These are phyloP conservation scores for Xylaria cubensis DNA, from an alignment of 495 filamentous ascomycete genomes.

Conservation along the genomic window DNA sequence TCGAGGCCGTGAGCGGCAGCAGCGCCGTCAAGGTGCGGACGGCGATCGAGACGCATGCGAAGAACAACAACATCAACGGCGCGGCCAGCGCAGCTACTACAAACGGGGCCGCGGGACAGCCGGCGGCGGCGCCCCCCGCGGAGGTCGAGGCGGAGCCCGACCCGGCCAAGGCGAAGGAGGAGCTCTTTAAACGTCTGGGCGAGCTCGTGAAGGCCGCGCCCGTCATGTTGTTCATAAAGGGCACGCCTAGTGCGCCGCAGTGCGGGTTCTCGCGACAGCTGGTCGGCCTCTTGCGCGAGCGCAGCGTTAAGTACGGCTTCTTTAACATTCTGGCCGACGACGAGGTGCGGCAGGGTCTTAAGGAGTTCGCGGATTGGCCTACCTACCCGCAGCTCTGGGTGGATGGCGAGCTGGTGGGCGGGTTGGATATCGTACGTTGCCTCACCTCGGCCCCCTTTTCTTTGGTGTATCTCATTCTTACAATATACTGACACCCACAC, in stretches of 20 bases:
- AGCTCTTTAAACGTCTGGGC: constrained; percentile 74
- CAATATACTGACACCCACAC: constrained; percentile 31
- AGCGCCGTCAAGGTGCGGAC: constrained; percentile 81
- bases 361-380: constrained; percentile 95
- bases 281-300: constrained; percentile 83
- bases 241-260: constrained; percentile 87
- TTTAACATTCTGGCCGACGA: constrained; percentile 99
- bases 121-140: constrained; percentile 40
- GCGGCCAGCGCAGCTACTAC: constrained; percentile 30
- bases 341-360: constrained; percentile 93
- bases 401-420: constrained; percentile 83
- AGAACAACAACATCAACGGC: constrained; percentile 13
- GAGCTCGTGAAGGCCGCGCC: constrained; percentile 91
- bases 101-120: constrained; percentile 45
- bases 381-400: constrained; percentile 94
- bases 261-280: constrained; percentile 94
- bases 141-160: constrained; percentile 41
- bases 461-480: background rate
- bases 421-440: constrained; percentile 89
- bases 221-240: constrained; percentile 97
- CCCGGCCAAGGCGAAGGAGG: constrained; percentile 72
- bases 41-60: constrained; percentile 79
- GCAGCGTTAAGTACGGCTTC: constrained; percentile 93
- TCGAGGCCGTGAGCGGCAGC: constrained; percentile 86
- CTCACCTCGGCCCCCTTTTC: background rate